phyloP scores from a whole-genome alignment of 768 basidiomycete species.

The Tremella mesenterica region DNA sequence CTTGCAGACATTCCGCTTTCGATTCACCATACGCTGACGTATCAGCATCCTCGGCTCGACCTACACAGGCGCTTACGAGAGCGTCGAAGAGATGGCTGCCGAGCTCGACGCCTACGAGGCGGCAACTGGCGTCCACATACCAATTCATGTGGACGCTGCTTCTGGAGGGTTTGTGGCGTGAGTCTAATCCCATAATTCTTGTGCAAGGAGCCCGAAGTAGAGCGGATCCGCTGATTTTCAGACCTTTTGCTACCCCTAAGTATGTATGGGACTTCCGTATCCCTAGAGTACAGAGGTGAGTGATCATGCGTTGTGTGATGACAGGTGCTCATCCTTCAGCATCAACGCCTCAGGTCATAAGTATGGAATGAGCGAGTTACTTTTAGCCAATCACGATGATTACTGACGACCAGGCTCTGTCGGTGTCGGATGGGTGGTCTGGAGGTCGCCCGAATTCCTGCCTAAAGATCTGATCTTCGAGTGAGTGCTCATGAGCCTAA shows the following conservation, averaged over 20 bases:
- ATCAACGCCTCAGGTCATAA: slow-evolving; percentile 50
- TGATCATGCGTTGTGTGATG: slow-evolving; percentile 19
- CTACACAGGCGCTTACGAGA: slow-evolving; percentile 60
- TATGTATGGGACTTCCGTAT: slow-evolving; percentile 57
- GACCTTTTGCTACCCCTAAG: slow-evolving; percentile 48
- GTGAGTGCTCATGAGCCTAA: background rate
- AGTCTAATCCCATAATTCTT: slow-evolving; percentile 38
- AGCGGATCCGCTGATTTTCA: too few relatives aligned
- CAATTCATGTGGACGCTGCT: slow-evolving; percentile 58
- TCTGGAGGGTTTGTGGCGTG: slow-evolving; percentile 57
- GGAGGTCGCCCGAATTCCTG: slow-evolving; percentile 53
- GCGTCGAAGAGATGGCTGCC: slow-evolving; percentile 74
- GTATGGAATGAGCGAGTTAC: slow-evolving; percentile 48
- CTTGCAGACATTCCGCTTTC: slow-evolving; percentile 45
- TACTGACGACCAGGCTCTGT: slow-evolving; percentile 16
- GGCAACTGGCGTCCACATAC: slow-evolving; percentile 48
- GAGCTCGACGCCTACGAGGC: slow-evolving; percentile 52
- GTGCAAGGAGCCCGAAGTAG: background rate
- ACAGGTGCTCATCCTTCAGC: slow-evolving; percentile 4
- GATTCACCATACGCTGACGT: slow-evolving; percentile 16
- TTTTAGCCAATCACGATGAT: background rate
- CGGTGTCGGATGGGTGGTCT: slow-evolving; percentile 58
- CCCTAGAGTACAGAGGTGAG: slow-evolving; percentile 51
- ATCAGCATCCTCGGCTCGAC: slow-evolving; percentile 44
- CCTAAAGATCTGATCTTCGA: slow-evolving; percentile 66